These are phyloP conservation scores for Capronia americana DNA, from an alignment of 2,329 filamentous ascomycete species.

Conservation along the genomic window DNA sequence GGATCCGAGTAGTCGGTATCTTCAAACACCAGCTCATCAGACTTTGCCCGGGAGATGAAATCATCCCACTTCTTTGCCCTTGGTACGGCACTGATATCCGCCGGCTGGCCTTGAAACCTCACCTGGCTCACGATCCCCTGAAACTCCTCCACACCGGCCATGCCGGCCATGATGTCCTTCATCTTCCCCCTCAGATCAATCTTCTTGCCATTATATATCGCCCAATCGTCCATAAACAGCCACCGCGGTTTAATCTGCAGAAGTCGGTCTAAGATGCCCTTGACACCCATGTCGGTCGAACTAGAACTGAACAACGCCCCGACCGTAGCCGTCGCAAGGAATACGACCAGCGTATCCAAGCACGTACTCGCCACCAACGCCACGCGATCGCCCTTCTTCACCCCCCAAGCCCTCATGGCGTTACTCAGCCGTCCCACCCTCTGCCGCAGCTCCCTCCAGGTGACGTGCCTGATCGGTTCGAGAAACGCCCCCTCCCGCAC, in stretches of 20 bases:
- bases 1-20: constrained; percentile 72
- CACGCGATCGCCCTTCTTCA: constrained; percentile 74
- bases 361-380: constrained; percentile 78
- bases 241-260: constrained; percentile 77
- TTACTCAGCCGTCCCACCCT: constrained; percentile 66
- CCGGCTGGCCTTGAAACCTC: constrained; percentile 63
- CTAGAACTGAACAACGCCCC: constrained; percentile 78
- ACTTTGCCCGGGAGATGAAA: constrained; percentile 46
- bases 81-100: constrained; percentile 64
- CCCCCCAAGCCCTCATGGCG: constrained; percentile 70
- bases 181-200: constrained; percentile 78
- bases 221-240: constrained; percentile 82
- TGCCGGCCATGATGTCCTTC: constrained; percentile 66
- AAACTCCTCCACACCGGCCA: constrained; percentile 67
- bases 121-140: constrained; percentile 69
- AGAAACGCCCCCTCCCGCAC: constrained; percentile 51
- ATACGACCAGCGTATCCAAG: constrained; percentile 74
- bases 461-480: constrained; percentile 58
- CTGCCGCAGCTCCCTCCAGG: constrained; percentile 70
- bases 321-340: constrained; percentile 71
- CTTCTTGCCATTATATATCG: constrained; percentile 79
- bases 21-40: constrained; percentile 45
- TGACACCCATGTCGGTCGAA: constrained; percentile 83
- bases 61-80: constrained; percentile 49
- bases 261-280: constrained; percentile 75